Conservation (phyloP, 345 rosid species). For the Zanthoxylum bungeanum region DNA sequence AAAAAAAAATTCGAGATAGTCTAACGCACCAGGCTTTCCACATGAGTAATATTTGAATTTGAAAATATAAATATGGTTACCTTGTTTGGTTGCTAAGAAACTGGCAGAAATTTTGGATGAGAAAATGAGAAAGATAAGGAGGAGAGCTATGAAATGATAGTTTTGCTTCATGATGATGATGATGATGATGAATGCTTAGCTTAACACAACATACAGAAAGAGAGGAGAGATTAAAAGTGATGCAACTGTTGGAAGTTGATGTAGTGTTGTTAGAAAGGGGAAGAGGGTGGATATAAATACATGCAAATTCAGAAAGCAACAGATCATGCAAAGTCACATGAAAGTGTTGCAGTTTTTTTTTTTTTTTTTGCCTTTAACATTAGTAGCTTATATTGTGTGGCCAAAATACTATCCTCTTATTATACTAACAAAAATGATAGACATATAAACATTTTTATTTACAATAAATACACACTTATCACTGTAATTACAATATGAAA, state of each 20-base stretch:
- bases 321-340: constrained; percentile 13
- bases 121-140: constrained; percentile 31
- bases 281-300: constrained; percentile 27
- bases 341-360: no score
- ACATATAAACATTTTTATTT: no score
- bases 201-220: not conserved
- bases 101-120: constrained; percentile 36
- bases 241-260: not conserved
- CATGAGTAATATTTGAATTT: no score
- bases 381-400: constrained; percentile 1
- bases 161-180: constrained; percentile 52
- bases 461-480: no score
- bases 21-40: no score
- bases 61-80: constrained; percentile 6
- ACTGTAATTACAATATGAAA: no score
- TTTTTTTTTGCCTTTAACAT: no score
- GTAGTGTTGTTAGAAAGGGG: constrained; percentile 2
- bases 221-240: not conserved
- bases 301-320: constrained; percentile 17
- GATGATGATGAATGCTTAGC: no score
- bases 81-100: constrained; percentile 23
- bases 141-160: constrained; percentile 26
- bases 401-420: not conserved
- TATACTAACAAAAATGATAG: no score
- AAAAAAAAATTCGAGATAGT: no score